These are phyloP conservation scores for Thraustochytrium aureum DNA, from an alignment of 352 stramenopile species.

Conservation along the genomic window DNA sequence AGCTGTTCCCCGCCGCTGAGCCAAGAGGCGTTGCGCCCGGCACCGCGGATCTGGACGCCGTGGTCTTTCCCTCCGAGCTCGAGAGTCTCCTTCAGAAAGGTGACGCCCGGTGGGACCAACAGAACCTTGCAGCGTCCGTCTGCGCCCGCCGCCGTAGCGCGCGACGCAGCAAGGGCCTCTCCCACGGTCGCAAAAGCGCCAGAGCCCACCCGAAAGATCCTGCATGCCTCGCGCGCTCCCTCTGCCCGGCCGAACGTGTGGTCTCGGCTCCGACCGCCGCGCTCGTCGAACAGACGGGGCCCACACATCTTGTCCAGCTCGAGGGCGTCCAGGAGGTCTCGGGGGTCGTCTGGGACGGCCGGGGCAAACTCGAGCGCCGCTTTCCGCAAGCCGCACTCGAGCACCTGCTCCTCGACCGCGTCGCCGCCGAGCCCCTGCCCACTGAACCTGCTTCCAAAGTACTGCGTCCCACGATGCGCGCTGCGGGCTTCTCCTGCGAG, in stretches of 20 bases:
- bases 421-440: too few relatives aligned
- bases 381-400: conserved; percentile 23
- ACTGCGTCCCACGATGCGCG: too few relatives aligned
- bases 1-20: conserved; percentile 22
- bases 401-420: too few relatives aligned
- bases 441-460: too few relatives aligned
- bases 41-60: neutral
- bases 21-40: neutral
- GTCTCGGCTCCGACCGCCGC: too few relatives aligned
- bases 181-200: too few relatives aligned
- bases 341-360: neutral
- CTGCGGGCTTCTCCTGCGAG: too few relatives aligned
- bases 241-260: too few relatives aligned
- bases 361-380: neutral
- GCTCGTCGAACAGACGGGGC: neutral
- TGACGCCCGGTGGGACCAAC: neutral
- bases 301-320: neutral
- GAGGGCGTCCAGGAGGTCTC: conserved; percentile 4
- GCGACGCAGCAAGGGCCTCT: neutral
- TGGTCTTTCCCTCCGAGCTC: neutral
- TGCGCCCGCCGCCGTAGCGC: neutral
- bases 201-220: too few relatives aligned
- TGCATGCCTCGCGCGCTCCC: neutral
- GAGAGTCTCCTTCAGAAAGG: conserved; percentile 22
- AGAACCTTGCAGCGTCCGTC: conserved; percentile 16